Base-by-base conservation (phyloP, 352 stramenopile genomes). In the Globisporangium nodosum region DNA sequence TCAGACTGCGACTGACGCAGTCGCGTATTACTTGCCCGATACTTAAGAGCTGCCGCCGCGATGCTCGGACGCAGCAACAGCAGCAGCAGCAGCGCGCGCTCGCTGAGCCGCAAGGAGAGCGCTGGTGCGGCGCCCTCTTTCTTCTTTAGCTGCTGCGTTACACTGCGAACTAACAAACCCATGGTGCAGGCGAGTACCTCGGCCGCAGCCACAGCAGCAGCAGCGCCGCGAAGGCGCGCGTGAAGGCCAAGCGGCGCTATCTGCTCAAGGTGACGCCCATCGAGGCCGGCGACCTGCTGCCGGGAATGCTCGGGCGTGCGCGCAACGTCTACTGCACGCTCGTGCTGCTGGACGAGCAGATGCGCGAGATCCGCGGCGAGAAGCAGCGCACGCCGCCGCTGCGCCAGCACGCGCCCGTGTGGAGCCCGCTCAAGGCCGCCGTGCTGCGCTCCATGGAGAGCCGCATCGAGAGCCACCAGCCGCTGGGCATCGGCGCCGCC, bases 231-330 rank as follows among this genome's bases (percentile, higher is more conserved):
- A 79, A 79, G 42, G 74, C 67, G 58, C 74, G 66, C 46, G 64
- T 91, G 60, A 86, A 85, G 65, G 74, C 76, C 31, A 88, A 87
- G 65, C 85, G 85, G 35, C 80, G 85, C 30, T 93, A 73, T 46
- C 61, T 94, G 46, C 78, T 94, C 49, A 94, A 94, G 55, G 77
- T 94, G 52, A 94, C 85, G 60, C 85, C 85, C 12, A 94, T 94
- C 54, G 85, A 94, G 53, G 85, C 73, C 0, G 76, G 71, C 49
- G 82, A 92, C 40, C 58, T 94, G 58, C 63, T 92, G 31, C 83
- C 83, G 1, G 63, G 66, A 24, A 81, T 88, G 58, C 75, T 74
- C 18, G 73, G 73, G 30, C 68, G 83, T 40, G 60, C 62, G 7
- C 83, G 82, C 39, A 92, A 94, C 46, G 69, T 85, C 8, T 94